Percentiles rank a stretch among this genome's conserved stretches.
Evolutionary conservation across 164 flowering plant genomes (phyloP).

Genomic region (Piper longum): DNA sequence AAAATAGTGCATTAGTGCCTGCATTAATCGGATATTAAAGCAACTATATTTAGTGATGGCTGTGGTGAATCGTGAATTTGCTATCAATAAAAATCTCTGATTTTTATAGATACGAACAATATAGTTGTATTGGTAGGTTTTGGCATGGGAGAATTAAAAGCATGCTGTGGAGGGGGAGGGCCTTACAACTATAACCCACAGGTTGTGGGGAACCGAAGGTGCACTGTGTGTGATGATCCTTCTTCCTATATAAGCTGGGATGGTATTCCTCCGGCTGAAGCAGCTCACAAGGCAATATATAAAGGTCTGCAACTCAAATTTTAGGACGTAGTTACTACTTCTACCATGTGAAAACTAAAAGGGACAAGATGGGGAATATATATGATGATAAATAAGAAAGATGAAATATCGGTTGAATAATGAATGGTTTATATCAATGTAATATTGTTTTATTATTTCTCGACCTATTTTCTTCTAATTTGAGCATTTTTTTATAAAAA

Average conservation of each 20-base stretch:
- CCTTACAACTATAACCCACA: constrained; percentile 4
- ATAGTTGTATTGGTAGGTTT: background rate
- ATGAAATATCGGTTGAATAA: too few species aligned
- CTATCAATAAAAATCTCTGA: background rate
- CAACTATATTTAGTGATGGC: too few species aligned
- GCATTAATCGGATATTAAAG: too few species aligned
- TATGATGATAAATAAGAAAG: too few species aligned
- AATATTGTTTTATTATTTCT: too few species aligned
- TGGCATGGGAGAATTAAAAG: background rate
- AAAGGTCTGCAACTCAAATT: background rate
- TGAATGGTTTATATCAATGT: too few species aligned
- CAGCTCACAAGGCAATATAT: background rate
- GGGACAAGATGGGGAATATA: too few species aligned
- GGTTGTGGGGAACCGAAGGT: background rate
- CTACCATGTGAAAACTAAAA: too few species aligned
- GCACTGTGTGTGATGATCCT: constrained; percentile 2
- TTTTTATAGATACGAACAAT: background rate
- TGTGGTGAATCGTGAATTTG: too few species aligned
- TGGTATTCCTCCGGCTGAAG: constrained; percentile 7
- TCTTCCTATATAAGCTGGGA: constrained; percentile 9
- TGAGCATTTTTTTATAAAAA: too few species aligned
- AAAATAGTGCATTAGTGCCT: too few species aligned
- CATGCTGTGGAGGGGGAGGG: constrained; percentile 12
- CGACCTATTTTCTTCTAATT: too few species aligned
- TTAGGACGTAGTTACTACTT: background rate